Base-by-base conservation (phyloP, 2,329 filamentous ascomycete species). In the Lachnellula hyalina region DNA sequence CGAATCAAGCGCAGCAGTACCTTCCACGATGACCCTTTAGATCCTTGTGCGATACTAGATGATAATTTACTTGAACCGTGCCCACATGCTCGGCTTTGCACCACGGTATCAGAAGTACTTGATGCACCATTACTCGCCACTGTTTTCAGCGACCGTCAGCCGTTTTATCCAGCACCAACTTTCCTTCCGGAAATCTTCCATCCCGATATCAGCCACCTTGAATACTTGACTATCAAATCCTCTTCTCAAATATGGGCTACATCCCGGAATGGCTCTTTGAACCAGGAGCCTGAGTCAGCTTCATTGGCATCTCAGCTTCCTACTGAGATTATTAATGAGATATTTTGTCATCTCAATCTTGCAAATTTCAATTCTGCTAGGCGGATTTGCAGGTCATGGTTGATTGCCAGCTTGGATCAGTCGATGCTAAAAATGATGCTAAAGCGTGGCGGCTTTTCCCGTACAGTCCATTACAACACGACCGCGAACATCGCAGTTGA, bases 371-470 rank as follows among this genome's bases (percentile, higher is more conserved):
- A 87, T 62, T 74, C 80, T 52, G 82, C 83, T 15, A 76, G 84
- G 17, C 78, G 81, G 58, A 77, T 77, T 17, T 87, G 83, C 63
- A 76, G 77, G 46, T 68, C 70, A 36, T 87, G 82, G 84, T 82
- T 85, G 72, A 68, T 75, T 38, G 76, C 75, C 21, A 80, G 82
- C 49, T 66, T 86, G n/a, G 71, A 83, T 49, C 68, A 69, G 42
- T 68, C 63, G 2, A 61, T 87, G 2, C 70, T 86, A 11, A 67
- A 70, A 25, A 63, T 62, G 2, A 84, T 85, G 79, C 64, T 86
- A 45, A 75, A 73, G 60, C 72, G 77, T 55, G 79, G 78, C 38
- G 81, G 81, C 4, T 83, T 81, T 77, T 78, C 72, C 71, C 74
- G 67, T 63, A 73, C 68, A 53, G 72, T 71, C 58, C 58, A 57